phyloP scores from a whole-genome alignment of 176 grass and related monocot species.

The Carex myosuroides region DNA sequence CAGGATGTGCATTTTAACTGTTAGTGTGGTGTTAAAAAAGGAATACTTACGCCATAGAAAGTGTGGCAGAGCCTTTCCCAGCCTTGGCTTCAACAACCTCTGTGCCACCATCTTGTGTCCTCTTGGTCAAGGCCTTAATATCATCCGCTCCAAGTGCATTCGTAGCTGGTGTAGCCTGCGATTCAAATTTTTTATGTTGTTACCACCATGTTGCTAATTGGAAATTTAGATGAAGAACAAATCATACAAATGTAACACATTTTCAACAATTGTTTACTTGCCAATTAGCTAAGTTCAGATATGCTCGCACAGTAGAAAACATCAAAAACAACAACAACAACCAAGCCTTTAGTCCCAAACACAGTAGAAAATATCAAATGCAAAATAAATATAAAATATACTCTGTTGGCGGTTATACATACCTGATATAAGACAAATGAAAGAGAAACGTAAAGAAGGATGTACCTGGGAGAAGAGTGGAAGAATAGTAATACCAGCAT shows the following conservation, averaged over 20 bases:
- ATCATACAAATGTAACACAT: background rate
- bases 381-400: background rate
- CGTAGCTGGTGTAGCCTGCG: slow-evolving; percentile 56
- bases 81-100: slow-evolving; percentile 98
- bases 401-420: background rate
- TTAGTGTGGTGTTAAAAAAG: background rate
- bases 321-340: background rate
- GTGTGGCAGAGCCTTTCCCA: slow-evolving; percentile 93
- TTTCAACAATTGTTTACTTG: background rate
- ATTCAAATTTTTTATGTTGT: background rate
- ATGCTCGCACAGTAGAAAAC: background rate
- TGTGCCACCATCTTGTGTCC: slow-evolving; percentile 91
- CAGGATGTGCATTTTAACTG: background rate
- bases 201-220: background rate
- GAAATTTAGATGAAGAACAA: background rate
- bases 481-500: slow-evolving; percentile 83
- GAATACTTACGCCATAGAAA: slow-evolving; percentile 95
- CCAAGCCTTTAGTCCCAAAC: too few species aligned
- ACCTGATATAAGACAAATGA: background rate
- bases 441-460: background rate
- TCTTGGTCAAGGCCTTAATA: slow-evolving; percentile 80
- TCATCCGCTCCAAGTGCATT: slow-evolving; percentile 64
- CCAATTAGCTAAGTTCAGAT: background rate
- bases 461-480: slow-evolving; percentile 82
- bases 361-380: background rate